A percentile compares a stretch with the other conserved stretches of the same genome.
These are phyloP conservation scores for Pythium plurisporium DNA, from an alignment of 352 stramenopile species.

Conservation along the genomic window DNA sequence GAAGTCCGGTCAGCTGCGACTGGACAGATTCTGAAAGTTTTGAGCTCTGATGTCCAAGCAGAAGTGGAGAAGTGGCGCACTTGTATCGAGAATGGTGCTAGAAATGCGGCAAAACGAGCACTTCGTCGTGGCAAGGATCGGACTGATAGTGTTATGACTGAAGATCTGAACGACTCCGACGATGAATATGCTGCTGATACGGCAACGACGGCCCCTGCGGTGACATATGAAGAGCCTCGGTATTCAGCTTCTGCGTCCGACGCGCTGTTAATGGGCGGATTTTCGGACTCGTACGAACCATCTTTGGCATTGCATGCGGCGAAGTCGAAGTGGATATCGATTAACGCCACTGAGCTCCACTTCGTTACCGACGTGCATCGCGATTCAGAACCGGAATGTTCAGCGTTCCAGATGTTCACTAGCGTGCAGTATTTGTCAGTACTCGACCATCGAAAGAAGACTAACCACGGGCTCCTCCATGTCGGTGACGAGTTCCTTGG, in stretches of 20 bases:
- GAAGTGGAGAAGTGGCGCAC: constrained; percentile 73
- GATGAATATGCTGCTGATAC: constrained; percentile 27
- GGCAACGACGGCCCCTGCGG: not conserved
- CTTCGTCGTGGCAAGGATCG: constrained; percentile 4
- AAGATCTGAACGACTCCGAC: constrained; percentile 21
- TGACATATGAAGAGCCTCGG: constrained; percentile 15
- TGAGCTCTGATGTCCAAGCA: constrained; percentile 49
- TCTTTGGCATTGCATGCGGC: constrained; percentile 40
- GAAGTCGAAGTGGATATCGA: constrained; percentile 68
- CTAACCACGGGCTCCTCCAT: constrained; percentile 72
- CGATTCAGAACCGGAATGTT: constrained; percentile 57
- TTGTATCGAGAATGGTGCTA: constrained; percentile 55
- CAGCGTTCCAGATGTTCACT: constrained; percentile 55
- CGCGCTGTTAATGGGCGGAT: constrained; percentile 57
- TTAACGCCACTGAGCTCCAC: constrained; percentile 52
- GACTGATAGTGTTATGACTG: constrained; percentile 9
- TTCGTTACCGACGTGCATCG: constrained; percentile 64
- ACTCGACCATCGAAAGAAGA: constrained; percentile 64
- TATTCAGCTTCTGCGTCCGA: constrained; percentile 27
- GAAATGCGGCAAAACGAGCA: constrained; percentile 32
- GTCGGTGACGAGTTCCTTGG: constrained; percentile 81
- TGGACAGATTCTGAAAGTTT: constrained; percentile 50
- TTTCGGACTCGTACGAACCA: constrained; percentile 65
- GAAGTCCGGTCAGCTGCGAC: constrained; percentile 48
- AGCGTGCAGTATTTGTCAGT: constrained; percentile 55